Base-by-base conservation (phyloP, 345 rosid genomes). In the Arabidopsis suecica region DNA sequence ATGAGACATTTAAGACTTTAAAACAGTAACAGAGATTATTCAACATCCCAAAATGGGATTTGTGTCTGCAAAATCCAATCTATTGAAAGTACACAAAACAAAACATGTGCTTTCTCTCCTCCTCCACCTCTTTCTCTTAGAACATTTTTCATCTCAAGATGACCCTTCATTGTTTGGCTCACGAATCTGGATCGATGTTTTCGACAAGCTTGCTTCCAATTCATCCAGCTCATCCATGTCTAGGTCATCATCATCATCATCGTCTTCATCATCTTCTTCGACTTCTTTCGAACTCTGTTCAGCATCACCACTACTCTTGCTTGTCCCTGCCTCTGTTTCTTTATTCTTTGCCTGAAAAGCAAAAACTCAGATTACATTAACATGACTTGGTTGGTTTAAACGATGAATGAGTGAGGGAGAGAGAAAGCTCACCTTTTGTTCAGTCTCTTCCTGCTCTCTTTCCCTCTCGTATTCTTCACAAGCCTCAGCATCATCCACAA, bases 401-500 rank as follows among this genome's bases (percentile, higher is more conserved):
- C 30, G 32, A 61, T 45, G 34, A 25, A 28, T 16, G 61, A 38
- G 37, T 32, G 42, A 37, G 59, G 54, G 13, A 32, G 79, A 23
- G 53, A 37, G 58, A 61, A 10, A 41, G 79, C 33, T 32, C 77
- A 86, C 94, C 83, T 74, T 87, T 30, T 86, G 80, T 62, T 81
- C 86, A 61, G 48, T 68, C 71, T 47, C 83, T 79, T 82, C 85
- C 12, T 86, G 82, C 79, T 79, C 90, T 80, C 88, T 91, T 41
- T 88, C 92, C 74, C 97, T 83, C 60, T 87, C 88, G 78, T 95
- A 95, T 70, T 82, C 79, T 72, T 95, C 99, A 71, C 82, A 90
- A 48, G 97, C 97, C 83, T 92, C 99, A 41, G 83, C 90, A 79
- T 92, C 99, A 83, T 92, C 99, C 82, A 95, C 97, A 78, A 95